Percentiles rank a stretch among this genome's conserved stretches.
Evolutionary conservation across 2,329 filamentous ascomycete genomes (phyloP).

Genomic region (Penicillium sp.): DNA sequence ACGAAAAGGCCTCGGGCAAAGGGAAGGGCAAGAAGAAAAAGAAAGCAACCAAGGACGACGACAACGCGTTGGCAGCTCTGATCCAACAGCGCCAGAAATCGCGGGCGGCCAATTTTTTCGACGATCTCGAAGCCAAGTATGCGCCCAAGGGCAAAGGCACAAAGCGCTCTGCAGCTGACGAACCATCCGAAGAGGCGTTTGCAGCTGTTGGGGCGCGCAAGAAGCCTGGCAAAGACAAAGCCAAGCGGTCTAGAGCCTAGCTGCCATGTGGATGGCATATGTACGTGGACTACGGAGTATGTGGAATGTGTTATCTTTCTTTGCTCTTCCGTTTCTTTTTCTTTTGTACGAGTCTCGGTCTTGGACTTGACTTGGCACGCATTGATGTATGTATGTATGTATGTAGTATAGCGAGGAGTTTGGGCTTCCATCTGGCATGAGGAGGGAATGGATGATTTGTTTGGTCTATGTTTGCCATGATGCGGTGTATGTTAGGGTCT

Average conservation of each 20-base stretch:
- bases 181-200: constrained; percentile 63
- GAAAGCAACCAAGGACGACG: constrained; percentile 45
- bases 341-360: not conserved
- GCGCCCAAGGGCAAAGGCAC: constrained; percentile 38
- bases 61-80: constrained; percentile 61
- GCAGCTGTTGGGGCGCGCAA: constrained; percentile 36
- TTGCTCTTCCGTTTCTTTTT: not conserved
- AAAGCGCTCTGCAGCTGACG: constrained; percentile 45
- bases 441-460: not conserved
- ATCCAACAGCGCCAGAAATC: constrained; percentile 69
- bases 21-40: constrained; percentile 38
- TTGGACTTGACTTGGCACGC: not conserved
- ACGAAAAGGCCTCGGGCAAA: constrained; percentile 57
- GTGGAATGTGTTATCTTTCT: not conserved
- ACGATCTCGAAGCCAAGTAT: constrained; percentile 75
- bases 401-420: not conserved
- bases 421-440: too few relatives aligned
- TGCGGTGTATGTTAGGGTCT: not conserved
- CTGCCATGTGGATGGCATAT: too few relatives aligned
- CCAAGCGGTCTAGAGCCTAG: constrained; percentile 8
- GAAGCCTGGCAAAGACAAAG: constrained; percentile 37
- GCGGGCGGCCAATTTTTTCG: constrained; percentile 61
- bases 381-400: too few relatives aligned
- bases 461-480: not conserved
- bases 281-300: too few relatives aligned